A percentile compares a stretch with the other conserved stretches of the same genome.
Conservation (phyloP, 768 basidiomycete genomes). For the Mycena leptocephala region DNA sequence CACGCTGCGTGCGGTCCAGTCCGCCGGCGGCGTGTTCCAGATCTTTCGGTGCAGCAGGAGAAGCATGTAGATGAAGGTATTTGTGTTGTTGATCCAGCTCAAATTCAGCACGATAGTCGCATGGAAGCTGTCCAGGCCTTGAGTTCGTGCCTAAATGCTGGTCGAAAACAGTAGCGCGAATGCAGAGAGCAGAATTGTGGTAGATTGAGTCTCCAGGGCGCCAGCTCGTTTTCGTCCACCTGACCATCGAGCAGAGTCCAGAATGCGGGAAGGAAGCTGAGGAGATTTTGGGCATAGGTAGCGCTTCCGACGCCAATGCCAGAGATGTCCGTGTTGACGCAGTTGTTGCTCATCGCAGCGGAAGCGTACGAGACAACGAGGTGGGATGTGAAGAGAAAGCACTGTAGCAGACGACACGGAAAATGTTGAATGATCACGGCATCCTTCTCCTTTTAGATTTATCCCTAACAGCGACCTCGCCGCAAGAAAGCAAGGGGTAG, state of each 20-base stretch:
- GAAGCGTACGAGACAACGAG: no score
- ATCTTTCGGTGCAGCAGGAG: slow-evolving; percentile 8
- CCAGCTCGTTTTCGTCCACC: slow-evolving; percentile 7
- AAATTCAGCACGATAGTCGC: slow-evolving; percentile 35
- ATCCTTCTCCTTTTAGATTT: no score
- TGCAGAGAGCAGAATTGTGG: slow-evolving; percentile 31
- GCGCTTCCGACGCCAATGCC: slow-evolving; percentile 31
- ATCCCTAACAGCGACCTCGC: no score
- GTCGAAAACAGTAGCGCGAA: slow-evolving; percentile 34
- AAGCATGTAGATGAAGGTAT: slow-evolving; percentile 21
- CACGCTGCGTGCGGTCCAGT: not conserved
- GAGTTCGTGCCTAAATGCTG: slow-evolving; percentile 24
- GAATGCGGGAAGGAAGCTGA: slow-evolving; percentile 22
- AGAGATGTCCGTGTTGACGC: slow-evolving; percentile 13
- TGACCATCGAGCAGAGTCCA: slow-evolving; percentile 19
- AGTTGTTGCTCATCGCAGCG: not conserved
- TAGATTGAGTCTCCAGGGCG: not conserved
- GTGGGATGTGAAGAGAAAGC: no score
- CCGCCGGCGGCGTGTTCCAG: not conserved
- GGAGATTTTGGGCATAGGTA: slow-evolving; percentile 37
- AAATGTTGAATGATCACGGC: no score
- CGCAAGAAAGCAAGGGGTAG: no score
- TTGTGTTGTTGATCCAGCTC: slow-evolving; percentile 36
- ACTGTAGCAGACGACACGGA: no score
- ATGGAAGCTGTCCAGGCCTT: slow-evolving; percentile 27